Evolutionary conservation across 208 protist species (phyloP).

Genomic region (Trypanosoma cruzi): DNA sequence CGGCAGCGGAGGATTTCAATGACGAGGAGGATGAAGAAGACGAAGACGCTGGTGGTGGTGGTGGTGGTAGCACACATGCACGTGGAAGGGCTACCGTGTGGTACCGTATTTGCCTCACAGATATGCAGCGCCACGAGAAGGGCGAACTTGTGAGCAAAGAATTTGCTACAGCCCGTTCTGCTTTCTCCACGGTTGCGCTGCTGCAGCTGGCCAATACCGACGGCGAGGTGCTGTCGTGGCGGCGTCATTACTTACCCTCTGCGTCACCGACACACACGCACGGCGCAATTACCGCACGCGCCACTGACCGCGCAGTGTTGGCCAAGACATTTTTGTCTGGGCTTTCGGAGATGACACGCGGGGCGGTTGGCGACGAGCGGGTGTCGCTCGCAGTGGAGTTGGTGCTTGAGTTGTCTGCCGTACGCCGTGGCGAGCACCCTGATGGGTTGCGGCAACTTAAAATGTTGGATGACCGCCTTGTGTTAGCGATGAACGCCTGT

Average conservation of each 20-base stretch:
- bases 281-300: constrained; percentile 23
- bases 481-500: constrained; percentile 74
- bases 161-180: constrained; percentile 67
- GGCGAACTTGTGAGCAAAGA: constrained; percentile 61
- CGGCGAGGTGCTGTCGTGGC: constrained; percentile 70
- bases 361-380: constrained; percentile 5
- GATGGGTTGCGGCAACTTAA: constrained; percentile 44
- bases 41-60: constrained; percentile 20
- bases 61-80: constrained; percentile 5
- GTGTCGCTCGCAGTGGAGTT: constrained; percentile 66
- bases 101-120: constrained; percentile 71
- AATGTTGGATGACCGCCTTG: constrained; percentile 71
- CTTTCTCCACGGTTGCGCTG: constrained; percentile 36
- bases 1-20: not conserved
- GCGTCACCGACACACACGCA: constrained; percentile 24
- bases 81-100: constrained; percentile 10
- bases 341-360: constrained; percentile 49
- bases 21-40: constrained; percentile 7
- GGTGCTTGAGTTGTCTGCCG: constrained; percentile 61
- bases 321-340: constrained; percentile 82
- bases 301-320: constrained; percentile 71
- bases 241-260: constrained; percentile 30
- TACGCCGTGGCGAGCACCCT: constrained; percentile 70
- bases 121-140: constrained; percentile 85
- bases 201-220: constrained; percentile 50